These are phyloP conservation scores for Rhodotorula glutinis DNA, from an alignment of 1,284 basidiomycete species.

Conservation along the genomic window DNA sequence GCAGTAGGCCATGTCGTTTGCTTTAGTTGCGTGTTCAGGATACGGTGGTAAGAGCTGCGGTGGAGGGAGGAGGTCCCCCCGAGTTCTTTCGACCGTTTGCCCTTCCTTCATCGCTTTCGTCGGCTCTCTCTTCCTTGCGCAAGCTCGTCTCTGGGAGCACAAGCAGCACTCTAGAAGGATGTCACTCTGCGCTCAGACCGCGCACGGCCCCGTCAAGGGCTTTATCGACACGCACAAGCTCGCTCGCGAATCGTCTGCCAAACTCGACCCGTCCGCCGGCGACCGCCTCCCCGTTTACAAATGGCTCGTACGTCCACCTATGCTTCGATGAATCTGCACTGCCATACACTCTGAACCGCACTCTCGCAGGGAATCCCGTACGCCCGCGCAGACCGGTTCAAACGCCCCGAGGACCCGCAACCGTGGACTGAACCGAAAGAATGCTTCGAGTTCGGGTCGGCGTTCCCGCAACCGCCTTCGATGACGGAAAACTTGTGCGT, in stretches of 20 bases:
- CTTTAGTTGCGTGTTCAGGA: too few species aligned
- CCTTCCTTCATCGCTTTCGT: neutral
- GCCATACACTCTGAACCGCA: too few species aligned
- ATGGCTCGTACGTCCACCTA: constrained; percentile 30
- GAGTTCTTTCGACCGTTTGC: too few species aligned
- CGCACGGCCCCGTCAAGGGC: constrained; percentile 22
- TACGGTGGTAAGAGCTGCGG: too few species aligned
- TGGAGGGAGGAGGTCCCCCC: too few species aligned
- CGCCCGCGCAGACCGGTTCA: constrained; percentile 22
- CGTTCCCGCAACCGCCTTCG: constrained; percentile 28
- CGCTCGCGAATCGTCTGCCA: neutral
- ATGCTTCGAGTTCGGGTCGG: constrained; percentile 33
- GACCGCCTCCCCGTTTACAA: constrained; percentile 15
- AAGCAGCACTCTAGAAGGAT: neutral
- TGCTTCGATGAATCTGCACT: neutral
- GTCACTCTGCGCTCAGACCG: neutral
- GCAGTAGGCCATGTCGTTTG: neutral
- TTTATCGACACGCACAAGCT: constrained; percentile 26
- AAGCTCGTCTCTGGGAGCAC: too few species aligned
- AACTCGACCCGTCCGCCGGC: neutral
- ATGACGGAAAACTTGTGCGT: constrained; percentile 22
- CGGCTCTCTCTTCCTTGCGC: too few species aligned
- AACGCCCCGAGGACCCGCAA: constrained; percentile 8
- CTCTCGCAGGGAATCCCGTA: constrained; percentile 37
- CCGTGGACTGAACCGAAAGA: constrained; percentile 12